phyloP scores from a whole-genome alignment of 805 yeast genomes.

The Candida cerambycidarum region DNA sequence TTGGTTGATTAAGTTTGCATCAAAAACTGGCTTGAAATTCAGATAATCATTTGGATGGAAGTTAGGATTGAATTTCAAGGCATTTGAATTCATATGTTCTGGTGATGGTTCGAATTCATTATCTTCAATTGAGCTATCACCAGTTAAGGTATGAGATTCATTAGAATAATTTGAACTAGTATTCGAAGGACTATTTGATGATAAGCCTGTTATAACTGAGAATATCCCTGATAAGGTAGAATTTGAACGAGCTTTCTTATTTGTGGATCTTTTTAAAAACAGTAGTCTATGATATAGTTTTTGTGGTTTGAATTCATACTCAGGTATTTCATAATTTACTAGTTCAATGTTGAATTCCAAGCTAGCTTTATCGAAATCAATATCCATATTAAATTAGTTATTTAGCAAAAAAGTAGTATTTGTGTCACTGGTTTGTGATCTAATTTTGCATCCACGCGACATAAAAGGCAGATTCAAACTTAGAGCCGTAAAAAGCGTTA shows the following conservation, averaged over 20 bases:
- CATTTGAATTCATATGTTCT: no score
- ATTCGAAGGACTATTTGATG: not conserved
- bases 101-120: no score
- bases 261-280: not conserved
- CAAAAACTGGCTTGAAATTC: not conserved
- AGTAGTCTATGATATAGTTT: no score
- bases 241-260: not conserved
- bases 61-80: not conserved
- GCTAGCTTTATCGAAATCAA: slow-evolving; percentile 11
- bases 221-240: not conserved
- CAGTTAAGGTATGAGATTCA: no score
- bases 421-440: not conserved
- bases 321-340: not conserved
- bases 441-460: no score
- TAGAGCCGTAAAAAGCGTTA: no score
- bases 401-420: no score
- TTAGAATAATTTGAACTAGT: not conserved
- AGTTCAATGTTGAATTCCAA: slow-evolving; percentile 8
- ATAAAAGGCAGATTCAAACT: no score
- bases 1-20: not conserved
- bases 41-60: not conserved
- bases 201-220: not conserved
- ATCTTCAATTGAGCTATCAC: no score
- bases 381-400: slow-evolving; percentile 1
- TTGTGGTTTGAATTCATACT: no score